Evolutionary conservation across 2,329 filamentous ascomycete species (phyloP).

Genomic region (Emmonsiellopsis sp.): DNA sequence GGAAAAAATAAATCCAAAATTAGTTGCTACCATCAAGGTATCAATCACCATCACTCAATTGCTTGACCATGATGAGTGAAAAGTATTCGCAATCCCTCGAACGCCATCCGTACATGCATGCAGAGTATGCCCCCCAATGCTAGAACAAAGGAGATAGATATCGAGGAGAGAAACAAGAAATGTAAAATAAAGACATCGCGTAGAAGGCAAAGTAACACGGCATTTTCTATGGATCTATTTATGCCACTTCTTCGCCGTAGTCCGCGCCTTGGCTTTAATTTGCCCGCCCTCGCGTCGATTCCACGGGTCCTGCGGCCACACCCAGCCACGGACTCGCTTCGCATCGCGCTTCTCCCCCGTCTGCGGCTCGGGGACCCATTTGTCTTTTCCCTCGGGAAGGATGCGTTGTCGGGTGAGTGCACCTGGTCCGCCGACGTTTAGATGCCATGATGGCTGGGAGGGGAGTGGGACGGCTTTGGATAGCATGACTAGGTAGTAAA

Average conservation of each 20-base stretch:
- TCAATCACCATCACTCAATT: background rate
- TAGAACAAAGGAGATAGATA: conserved; percentile 11
- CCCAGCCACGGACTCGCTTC: conserved; percentile 53
- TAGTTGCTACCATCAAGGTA: background rate
- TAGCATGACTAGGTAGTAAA: conserved; percentile 59
- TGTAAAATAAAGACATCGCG: background rate
- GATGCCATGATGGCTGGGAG: conserved; percentile 46
- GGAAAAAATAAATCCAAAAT: background rate
- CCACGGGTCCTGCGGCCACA: conserved; percentile 52
- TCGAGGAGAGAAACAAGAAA: conserved; percentile 9
- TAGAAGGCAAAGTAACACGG: background rate
- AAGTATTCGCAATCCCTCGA: too few species aligned
- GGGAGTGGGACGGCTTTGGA: conserved; percentile 52
- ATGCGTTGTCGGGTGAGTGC: conserved; percentile 48
- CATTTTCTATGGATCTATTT: conserved; percentile 17
- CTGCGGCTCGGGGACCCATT: conserved; percentile 54
- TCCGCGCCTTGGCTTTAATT: conserved; percentile 17
- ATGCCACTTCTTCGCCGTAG: conserved; percentile 28
- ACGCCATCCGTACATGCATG: conserved; percentile 12
- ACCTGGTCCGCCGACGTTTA: conserved; percentile 53
- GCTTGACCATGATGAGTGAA: background rate
- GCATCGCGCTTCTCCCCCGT: conserved; percentile 53
- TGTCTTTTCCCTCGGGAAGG: conserved; percentile 45
- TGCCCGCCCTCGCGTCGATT: conserved; percentile 44
- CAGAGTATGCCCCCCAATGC: conserved; percentile 16